Conservation (phyloP, 2,329 filamentous ascomycete species). For the Verticillium dahliae region DNA sequence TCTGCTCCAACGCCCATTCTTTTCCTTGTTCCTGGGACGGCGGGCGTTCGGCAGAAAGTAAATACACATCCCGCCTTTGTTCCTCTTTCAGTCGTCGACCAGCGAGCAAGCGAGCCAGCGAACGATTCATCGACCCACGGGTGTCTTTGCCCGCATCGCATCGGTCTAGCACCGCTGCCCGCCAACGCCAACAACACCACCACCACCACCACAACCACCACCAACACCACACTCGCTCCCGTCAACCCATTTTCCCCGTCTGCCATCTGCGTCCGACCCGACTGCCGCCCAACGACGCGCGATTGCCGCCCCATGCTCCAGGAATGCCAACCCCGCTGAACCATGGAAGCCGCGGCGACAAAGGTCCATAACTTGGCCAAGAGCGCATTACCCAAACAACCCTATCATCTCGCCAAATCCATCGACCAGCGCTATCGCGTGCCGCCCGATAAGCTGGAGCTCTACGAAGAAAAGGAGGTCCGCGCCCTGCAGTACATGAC, state of each 20-base stretch:
- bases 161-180: background rate
- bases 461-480: slow-evolving; percentile 41
- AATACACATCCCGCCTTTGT: background rate
- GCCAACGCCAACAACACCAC: background rate
- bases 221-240: background rate
- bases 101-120: background rate
- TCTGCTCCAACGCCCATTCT: slow-evolving; percentile 16
- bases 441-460: slow-evolving; percentile 30
- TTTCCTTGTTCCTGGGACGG: background rate
- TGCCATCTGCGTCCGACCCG: background rate
- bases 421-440: slow-evolving; percentile 40
- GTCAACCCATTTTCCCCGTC: background rate
- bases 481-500: slow-evolving; percentile 50
- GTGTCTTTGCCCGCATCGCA: slow-evolving; percentile 2
- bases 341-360: slow-evolving; percentile 55
- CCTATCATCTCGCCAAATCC: slow-evolving; percentile 46
- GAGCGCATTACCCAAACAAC: slow-evolving; percentile 43
- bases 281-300: background rate
- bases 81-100: background rate
- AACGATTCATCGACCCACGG: background rate
- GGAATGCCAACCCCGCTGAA: slow-evolving; percentile 24
- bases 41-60: background rate
- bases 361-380: slow-evolving; percentile 46
- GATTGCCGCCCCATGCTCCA: background rate
- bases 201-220: too few species aligned